A percentile compares a stretch with the other conserved stretches of the same genome.
Conservation (phyloP, 768 basidiomycete genomes). For the Collybia sp. region DNA sequence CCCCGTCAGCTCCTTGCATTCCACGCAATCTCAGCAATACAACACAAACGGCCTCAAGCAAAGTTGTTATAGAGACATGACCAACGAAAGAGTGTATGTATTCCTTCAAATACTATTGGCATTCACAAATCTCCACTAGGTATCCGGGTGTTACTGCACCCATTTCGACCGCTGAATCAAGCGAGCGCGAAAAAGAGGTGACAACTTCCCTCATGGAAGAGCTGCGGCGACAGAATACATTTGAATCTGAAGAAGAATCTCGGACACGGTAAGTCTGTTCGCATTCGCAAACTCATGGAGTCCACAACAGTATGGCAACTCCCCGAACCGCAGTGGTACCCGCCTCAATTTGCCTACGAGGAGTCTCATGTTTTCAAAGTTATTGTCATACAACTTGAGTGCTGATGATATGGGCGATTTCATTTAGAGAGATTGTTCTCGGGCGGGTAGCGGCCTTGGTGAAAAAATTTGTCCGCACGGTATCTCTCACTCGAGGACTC, state of each 20-base stretch:
- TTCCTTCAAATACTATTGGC: neutral
- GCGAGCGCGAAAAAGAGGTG: constrained; percentile 75
- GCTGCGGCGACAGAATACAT: constrained; percentile 77
- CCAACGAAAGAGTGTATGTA: constrained; percentile 36
- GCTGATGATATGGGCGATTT: constrained; percentile 7
- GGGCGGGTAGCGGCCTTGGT: constrained; percentile 86
- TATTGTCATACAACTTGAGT: neutral
- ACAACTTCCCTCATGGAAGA: constrained; percentile 88
- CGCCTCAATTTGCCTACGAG: neutral
- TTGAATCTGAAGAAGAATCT: constrained; percentile 87
- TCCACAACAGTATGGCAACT: constrained; percentile 3
- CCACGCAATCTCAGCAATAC: neutral
- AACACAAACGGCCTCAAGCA: constrained; percentile 6
- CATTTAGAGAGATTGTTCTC: constrained; percentile 83
- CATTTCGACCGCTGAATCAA: constrained; percentile 75
- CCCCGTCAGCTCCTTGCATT: constrained; percentile 2
- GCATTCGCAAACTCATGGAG: neutral
- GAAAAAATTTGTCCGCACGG: constrained; percentile 86
- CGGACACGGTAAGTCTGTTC: constrained; percentile 67
- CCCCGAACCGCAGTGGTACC: constrained; percentile 1
- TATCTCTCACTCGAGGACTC: constrained; percentile 74
- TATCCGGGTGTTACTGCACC: constrained; percentile 83
- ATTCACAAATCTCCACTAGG: constrained; percentile 30
- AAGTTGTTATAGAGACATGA: constrained; percentile 20
- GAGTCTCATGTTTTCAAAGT: neutral